Evolutionary conservation across 1,284 basidiomycete species (phyloP).

Genomic region (Malassezia furfur): DNA sequence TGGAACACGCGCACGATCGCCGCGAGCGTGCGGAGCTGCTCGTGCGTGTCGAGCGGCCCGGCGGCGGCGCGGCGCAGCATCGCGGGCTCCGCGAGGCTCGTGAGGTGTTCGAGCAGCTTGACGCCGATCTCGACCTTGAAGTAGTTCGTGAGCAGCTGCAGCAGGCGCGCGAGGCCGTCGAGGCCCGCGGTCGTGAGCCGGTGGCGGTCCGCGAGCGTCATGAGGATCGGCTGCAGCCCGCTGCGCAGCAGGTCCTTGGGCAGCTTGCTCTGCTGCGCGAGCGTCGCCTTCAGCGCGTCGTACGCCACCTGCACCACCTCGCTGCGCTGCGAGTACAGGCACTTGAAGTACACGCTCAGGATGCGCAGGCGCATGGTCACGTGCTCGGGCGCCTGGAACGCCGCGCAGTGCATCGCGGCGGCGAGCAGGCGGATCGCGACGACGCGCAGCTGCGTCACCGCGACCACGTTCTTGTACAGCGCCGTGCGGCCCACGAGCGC

Average conservation of each 20-base stretch:
- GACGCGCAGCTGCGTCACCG: constrained; percentile 83
- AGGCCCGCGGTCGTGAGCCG: constrained; percentile 86
- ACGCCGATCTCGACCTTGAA: constrained; percentile 99
- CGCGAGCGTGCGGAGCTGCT: constrained; percentile 83
- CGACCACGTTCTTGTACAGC: constrained; percentile 68
- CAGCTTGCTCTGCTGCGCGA: constrained; percentile 75
- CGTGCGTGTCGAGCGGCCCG: constrained; percentile 60
- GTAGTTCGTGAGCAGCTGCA: constrained; percentile 93
- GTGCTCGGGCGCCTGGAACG: constrained; percentile 56
- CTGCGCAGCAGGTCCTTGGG: constrained; percentile 93
- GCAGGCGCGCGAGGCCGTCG: constrained; percentile 81
- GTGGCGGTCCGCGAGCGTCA: constrained; percentile 95
- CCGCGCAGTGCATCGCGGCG: constrained; percentile 85
- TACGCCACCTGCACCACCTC: constrained; percentile 95
- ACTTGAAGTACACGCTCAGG: constrained; percentile 95
- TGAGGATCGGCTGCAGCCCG: constrained; percentile 86
- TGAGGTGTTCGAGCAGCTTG: constrained; percentile 79
- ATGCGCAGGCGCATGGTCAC: constrained; percentile 59
- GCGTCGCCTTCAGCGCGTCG: constrained; percentile 78
- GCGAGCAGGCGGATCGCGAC: constrained; percentile 87
- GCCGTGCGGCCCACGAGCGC: constrained; percentile 65
- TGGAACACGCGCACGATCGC: constrained; percentile 94
- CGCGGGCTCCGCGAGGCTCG: constrained; percentile 34
- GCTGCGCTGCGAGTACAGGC: constrained; percentile 81
- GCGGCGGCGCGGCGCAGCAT: constrained; percentile 34